These are phyloP conservation scores for Aspergillus cristatus DNA, from an alignment of 495 filamentous ascomycete species.

Conservation along the genomic window DNA sequence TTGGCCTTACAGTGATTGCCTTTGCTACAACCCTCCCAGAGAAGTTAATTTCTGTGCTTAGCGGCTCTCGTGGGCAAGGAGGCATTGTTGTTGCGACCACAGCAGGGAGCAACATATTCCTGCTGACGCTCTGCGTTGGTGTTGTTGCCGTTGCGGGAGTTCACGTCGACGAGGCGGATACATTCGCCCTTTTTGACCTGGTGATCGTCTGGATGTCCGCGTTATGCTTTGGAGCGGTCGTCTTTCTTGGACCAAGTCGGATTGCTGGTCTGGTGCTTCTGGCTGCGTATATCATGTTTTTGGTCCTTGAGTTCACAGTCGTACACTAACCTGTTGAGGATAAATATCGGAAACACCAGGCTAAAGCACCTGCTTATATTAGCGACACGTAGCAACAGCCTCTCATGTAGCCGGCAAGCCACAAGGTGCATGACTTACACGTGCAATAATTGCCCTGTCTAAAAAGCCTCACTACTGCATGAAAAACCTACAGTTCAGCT, in stretches of 20 bases:
- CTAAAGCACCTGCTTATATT: too few species aligned
- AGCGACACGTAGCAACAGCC: too few species aligned
- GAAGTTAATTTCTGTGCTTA: conserved; percentile 42
- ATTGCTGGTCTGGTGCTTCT: conserved; percentile 30
- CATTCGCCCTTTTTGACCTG: conserved; percentile 25
- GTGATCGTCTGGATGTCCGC: conserved; percentile 26
- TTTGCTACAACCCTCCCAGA: conserved; percentile 50
- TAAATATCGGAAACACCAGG: too few species aligned
- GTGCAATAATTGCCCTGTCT: too few species aligned
- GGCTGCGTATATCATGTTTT: conserved; percentile 27
- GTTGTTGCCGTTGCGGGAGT: conserved; percentile 25
- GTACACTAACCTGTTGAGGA: too few species aligned
- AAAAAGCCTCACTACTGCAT: too few species aligned
- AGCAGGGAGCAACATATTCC: conserved; percentile 47
- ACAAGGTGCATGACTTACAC: too few species aligned
- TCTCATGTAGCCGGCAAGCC: too few species aligned
- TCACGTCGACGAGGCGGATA: conserved; percentile 8
- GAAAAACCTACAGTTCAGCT: too few species aligned
- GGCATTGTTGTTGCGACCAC: conserved; percentile 46
- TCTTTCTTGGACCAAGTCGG: conserved; percentile 17
- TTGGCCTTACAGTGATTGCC: conserved; percentile 46
- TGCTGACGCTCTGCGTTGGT: conserved; percentile 43
- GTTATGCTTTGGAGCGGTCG: conserved; percentile 16
- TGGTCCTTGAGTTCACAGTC: conserved; percentile 32
- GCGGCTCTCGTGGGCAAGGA: conserved; percentile 32